Base-by-base conservation (phyloP, 1,284 basidiomycete species). In the Thelephora terrestris region DNA sequence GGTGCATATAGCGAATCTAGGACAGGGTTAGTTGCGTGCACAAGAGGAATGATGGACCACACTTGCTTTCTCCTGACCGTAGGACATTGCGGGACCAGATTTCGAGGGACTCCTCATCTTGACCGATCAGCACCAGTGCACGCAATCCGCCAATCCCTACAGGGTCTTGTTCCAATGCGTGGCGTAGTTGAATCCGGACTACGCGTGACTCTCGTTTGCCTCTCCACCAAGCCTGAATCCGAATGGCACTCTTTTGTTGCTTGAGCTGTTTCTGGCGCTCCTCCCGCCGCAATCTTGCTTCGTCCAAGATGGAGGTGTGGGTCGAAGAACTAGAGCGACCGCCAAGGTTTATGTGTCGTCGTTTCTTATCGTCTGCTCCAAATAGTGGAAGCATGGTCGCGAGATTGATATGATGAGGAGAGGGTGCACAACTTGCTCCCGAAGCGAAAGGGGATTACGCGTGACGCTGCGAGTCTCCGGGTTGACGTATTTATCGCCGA, bases 311-410 rank as follows among this genome's bases (percentile, higher is more conserved):
- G 39, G 74, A 66, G 9, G 71, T 63, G 39, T 78, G 75, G 0
- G 76, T 71, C 16, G 76, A 58, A 7, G 72, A 70, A 14, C 74
- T 64, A 0, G 72, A 73, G 1, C 71, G 61, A 2, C 82, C 82
- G n/a, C 87, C 87, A 27, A 91, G 74, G 61, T 91, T 90, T 56
- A 91, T 90, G 53, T 77, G 71, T 47, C 77, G 71, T 50, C 71
- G 63, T 42, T 60, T 57, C 46, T 58, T 59, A 34, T 63, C 56
- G 21, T 73, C 73, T 51, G 74, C 71, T 10, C 67, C 69, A 55
- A 79, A 77, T 32, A 71, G 54, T 2, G 69, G 60, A 25, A 63
- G 57, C 48, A 57, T 60, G 38, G 51, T 46, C 14, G 47, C 16
- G 38, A 7, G 38, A 29, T 9, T 7, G 36, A 45, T 46, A 20